phyloP scores from a whole-genome alignment of 345 rosid species.

The Eucalyptus sp. region DNA sequence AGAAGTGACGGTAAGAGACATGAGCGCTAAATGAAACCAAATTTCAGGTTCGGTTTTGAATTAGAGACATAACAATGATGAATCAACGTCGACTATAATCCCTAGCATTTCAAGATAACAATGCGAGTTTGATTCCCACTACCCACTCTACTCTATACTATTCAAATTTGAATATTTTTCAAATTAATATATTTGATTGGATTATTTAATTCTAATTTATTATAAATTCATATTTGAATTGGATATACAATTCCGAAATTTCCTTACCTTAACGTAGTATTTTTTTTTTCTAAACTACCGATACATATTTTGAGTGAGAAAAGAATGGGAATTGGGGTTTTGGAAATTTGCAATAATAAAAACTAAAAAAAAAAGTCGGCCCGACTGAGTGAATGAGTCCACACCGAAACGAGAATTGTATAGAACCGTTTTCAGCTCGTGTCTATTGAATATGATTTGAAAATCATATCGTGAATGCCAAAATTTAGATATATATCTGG shows the following conservation, averaged over 20 bases:
- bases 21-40: neutral
- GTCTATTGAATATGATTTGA: neutral
- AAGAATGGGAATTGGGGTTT: neutral
- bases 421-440: rapidly evolving
- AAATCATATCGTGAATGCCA: neutral
- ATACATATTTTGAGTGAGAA: neutral
- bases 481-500: neutral
- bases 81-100: neutral
- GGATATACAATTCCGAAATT: neutral
- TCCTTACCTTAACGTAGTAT: too few relatives aligned
- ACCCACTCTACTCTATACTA: neutral
- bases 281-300: too few relatives aligned
- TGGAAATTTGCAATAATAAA: neutral
- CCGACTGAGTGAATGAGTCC: neutral
- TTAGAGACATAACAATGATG: neutral
- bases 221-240: neutral
- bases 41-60: neutral
- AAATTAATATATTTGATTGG: neutral
- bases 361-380: neutral
- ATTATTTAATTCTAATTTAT: too few relatives aligned
- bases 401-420: rapidly evolving
- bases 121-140: neutral
- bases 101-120: neutral
- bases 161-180: neutral
- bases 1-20: neutral